A percentile compares a stretch with the other conserved stretches of the same genome.
phyloP scores from a whole-genome alignment of 495 filamentous ascomycete species.

The Aspergillus olivimuriae region DNA sequence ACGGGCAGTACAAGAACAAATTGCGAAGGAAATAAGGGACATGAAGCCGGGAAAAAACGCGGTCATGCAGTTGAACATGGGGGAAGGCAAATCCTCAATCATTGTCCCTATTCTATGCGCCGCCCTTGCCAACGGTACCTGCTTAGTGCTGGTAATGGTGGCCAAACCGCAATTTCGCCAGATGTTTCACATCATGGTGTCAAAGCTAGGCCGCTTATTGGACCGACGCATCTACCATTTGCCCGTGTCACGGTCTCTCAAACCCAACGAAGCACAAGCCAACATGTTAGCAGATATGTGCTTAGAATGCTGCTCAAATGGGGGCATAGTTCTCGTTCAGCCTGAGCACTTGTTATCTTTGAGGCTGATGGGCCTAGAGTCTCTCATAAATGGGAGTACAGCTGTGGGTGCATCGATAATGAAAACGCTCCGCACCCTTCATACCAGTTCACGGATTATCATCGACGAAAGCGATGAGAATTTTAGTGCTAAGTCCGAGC shows the following conservation, averaged over 20 bases:
- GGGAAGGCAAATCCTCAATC: conserved; percentile 67
- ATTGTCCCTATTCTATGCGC: conserved; percentile 60
- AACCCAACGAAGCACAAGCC: conserved; percentile 22
- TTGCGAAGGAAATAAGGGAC: conserved; percentile 51
- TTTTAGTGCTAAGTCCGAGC: conserved; percentile 53
- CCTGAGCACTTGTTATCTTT: conserved; percentile 70
- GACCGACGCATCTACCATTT: conserved; percentile 52
- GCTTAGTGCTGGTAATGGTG: conserved; percentile 56
- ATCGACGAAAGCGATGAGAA: conserved; percentile 65
- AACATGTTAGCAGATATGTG: conserved; percentile 13
- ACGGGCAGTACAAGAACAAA: conserved; percentile 50
- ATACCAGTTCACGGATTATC: conserved; percentile 42
- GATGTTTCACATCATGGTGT: conserved; percentile 54
- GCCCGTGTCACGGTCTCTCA: conserved; percentile 53
- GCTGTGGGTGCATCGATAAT: conserved; percentile 31
- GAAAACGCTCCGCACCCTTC: conserved; percentile 34
- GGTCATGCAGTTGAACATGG: conserved; percentile 72
- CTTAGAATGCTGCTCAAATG: conserved; percentile 37
- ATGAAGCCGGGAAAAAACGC: conserved; percentile 35
- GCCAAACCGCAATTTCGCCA: conserved; percentile 57
- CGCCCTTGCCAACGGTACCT: conserved; percentile 43
- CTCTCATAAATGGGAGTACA: conserved; percentile 17
- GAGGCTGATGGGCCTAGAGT: conserved; percentile 58
- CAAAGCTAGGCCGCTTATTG: conserved; percentile 54
- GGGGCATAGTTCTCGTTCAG: conserved; percentile 55